Evolutionary conservation across 331 rosid species (phyloP).

Genomic region (Pyracantha coccinea): DNA sequence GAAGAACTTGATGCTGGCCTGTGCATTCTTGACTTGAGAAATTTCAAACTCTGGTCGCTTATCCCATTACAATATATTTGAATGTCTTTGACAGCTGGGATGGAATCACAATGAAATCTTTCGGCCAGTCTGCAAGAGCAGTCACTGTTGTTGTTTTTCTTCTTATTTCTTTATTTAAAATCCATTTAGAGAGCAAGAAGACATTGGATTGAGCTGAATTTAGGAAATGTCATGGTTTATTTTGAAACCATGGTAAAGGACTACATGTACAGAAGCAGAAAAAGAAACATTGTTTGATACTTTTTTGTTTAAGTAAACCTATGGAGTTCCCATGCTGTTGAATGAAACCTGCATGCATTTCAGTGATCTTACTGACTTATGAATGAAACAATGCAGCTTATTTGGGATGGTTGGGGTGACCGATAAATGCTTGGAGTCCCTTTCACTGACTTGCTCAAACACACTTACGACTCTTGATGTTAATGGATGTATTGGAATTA

Average conservation of each 20-base stretch:
- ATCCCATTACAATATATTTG: background rate
- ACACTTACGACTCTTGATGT: slow-evolving; percentile 73
- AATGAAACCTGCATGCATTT: background rate
- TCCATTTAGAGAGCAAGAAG: background rate
- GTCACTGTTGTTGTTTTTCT: background rate
- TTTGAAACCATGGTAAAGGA: too few relatives aligned
- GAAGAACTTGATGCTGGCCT: background rate
- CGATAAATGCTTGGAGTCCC: slow-evolving; percentile 61
- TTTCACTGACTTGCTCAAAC: slow-evolving; percentile 53
- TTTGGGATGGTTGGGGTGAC: slow-evolving; percentile 81
- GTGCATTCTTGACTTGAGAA: slow-evolving; percentile 4
- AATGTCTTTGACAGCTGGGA: background rate
- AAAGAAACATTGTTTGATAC: background rate
- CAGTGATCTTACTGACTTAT: slow-evolving; percentile 9
- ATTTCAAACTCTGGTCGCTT: background rate
- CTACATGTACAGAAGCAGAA: background rate
- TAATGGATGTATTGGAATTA: slow-evolving; percentile 81
- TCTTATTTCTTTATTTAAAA: background rate
- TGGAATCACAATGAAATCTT: background rate
- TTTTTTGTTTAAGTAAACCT: background rate
- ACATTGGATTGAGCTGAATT: background rate
- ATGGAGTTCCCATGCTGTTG: background rate
- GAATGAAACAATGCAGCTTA: slow-evolving; percentile 45
- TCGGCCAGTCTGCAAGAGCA: background rate
- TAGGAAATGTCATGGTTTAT: background rate